Conservation (phyloP, 164 flowering plant genomes). For the Vitis cinerea region DNA sequence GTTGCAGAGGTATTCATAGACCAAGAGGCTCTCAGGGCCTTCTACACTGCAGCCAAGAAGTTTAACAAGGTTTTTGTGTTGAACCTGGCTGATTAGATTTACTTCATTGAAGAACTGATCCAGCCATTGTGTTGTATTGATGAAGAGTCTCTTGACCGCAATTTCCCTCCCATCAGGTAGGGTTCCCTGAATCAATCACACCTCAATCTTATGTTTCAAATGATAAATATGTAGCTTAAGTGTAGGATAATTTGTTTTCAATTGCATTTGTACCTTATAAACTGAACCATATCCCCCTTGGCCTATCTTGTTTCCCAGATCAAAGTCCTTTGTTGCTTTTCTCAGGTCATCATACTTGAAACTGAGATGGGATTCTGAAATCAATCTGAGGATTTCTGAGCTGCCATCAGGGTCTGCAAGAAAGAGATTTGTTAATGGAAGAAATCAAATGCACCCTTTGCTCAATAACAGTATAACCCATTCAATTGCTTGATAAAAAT, state of each 20-base stretch:
- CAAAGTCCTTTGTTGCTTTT: constrained; percentile 56
- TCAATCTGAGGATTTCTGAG: background rate
- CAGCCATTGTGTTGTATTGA: constrained; percentile 64
- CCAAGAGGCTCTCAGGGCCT: constrained; percentile 80
- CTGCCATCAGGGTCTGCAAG: constrained; percentile 1
- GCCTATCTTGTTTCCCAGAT: constrained; percentile 62
- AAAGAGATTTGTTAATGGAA: background rate
- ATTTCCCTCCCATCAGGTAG: constrained; percentile 76
- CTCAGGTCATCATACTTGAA: constrained; percentile 56
- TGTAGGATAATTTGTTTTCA: background rate
- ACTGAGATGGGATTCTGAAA: constrained; percentile 39
- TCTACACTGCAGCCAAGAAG: constrained; percentile 73
- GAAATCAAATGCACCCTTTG: too few species aligned
- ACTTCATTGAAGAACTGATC: constrained; percentile 81
- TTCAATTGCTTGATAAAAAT: background rate
- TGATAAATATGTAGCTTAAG: background rate
- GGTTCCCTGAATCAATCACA: constrained; percentile 56
- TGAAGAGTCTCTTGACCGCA: constrained; percentile 78
- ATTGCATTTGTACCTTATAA: constrained; percentile 45
- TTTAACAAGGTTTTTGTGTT: constrained; percentile 70
- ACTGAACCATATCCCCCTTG: constrained; percentile 84
- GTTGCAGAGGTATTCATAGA: constrained; percentile 65
- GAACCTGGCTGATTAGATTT: constrained; percentile 64
- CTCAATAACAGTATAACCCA: too few species aligned
- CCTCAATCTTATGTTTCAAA: background rate